Evolutionary conservation across 331 rosid species (phyloP).

Genomic region (Phaseolus coccineus): DNA sequence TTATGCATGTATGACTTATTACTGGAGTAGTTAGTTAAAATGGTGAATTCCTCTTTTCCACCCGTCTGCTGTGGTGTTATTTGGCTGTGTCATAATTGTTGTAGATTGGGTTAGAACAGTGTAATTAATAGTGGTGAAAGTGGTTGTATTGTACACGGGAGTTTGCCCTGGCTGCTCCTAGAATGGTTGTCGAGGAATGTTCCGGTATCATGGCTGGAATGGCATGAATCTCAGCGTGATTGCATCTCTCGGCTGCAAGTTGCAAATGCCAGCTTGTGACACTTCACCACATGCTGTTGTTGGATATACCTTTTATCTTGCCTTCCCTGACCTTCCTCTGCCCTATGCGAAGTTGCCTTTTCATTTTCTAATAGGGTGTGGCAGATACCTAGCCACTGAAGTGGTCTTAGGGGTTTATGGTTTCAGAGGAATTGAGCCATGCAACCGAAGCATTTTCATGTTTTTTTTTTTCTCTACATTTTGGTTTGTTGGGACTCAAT

Average conservation of each 20-base stretch:
- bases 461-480: not conserved
- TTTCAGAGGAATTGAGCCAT: not conserved
- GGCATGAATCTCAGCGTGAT: too few species aligned
- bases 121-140: too few species aligned
- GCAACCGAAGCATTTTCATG: not conserved
- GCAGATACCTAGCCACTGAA: not conserved
- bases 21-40: too few species aligned
- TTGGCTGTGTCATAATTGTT: too few species aligned
- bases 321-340: not conserved
- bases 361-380: not conserved
- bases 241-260: not conserved
- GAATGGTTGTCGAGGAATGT: too few species aligned
- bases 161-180: too few species aligned
- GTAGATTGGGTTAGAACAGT: too few species aligned
- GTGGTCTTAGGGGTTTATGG: not conserved
- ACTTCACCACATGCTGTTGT: not conserved
- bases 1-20: too few species aligned
- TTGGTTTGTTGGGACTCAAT: not conserved
- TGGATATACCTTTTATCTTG: not conserved
- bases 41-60: too few species aligned
- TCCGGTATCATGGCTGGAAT: too few species aligned
- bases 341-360: not conserved
- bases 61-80: too few species aligned
- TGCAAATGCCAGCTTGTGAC: not conserved
- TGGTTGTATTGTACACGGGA: too few species aligned